Conservation (phyloP, 129 eudicot species). For the Dittrichia graveolens region DNA sequence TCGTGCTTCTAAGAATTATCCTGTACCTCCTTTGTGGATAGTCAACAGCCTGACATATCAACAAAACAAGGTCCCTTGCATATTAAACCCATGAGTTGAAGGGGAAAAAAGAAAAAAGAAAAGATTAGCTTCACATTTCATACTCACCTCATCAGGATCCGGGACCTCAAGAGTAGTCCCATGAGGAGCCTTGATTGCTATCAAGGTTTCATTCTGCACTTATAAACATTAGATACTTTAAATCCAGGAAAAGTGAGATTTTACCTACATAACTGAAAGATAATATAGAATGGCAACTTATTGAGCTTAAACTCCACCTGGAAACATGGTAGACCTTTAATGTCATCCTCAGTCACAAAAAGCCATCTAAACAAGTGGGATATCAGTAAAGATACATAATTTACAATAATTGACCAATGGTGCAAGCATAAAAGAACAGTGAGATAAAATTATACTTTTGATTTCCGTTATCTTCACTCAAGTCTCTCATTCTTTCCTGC, state of each 20-base stretch:
- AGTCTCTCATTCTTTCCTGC: constrained; percentile 85
- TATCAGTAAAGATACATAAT: constrained; percentile 6
- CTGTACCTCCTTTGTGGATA: constrained; percentile 96
- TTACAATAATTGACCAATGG: background rate
- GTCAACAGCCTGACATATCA: constrained; percentile 67
- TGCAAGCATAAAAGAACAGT: background rate
- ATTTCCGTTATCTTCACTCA: constrained; percentile 83
- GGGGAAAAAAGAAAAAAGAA: background rate
- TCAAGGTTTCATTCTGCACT: constrained; percentile 86
- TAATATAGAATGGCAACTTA: background rate
- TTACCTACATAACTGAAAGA: constrained; percentile 17
- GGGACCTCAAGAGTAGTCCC: constrained; percentile 99
- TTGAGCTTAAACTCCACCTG: constrained; percentile 48
- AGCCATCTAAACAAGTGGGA: constrained; percentile 68
- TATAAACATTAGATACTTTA: constrained; percentile 19
- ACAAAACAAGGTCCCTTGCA: constrained; percentile 5
- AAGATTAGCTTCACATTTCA: background rate
- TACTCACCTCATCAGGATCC: constrained; percentile 93
- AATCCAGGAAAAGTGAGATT: background rate
- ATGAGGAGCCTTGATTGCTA: constrained; percentile 98
- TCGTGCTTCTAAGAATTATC: constrained; percentile 94
- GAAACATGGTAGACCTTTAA: constrained; percentile 84
- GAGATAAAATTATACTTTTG: constrained; percentile 55
- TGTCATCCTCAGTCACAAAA: constrained; percentile 96
- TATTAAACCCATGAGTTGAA: constrained; percentile 21